A percentile compares a stretch with the other conserved stretches of the same genome.
These are phyloP conservation scores for Tetradesmus obliquus DNA, from an alignment of 139 green algal species.

Conservation along the genomic window DNA sequence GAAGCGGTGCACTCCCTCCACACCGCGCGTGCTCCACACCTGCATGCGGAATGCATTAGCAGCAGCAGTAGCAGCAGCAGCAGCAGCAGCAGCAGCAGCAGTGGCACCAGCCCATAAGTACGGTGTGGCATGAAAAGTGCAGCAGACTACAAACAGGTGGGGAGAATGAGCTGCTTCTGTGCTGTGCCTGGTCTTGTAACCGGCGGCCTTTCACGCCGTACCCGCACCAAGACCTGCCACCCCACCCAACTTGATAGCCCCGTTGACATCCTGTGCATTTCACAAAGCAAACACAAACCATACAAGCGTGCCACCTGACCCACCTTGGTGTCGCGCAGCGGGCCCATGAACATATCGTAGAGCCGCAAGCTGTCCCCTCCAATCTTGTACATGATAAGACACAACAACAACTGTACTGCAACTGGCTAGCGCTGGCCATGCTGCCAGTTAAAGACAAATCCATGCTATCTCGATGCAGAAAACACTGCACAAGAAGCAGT, in stretches of 20 bases:
- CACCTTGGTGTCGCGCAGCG: slow-evolving; percentile 92
- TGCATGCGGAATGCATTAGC: slow-evolving; percentile 41
- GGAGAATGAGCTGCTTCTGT: too few relatives aligned
- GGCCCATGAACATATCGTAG: slow-evolving; percentile 99
- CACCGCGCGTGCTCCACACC: slow-evolving; percentile 90
- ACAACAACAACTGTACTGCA: background rate
- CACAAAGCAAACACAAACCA: too few relatives aligned
- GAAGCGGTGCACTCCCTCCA: slow-evolving; percentile 98
- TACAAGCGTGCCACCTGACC: background rate
- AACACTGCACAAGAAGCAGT: too few relatives aligned
- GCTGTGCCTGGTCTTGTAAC: too few relatives aligned
- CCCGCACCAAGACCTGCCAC: background rate
- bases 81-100: background rate
- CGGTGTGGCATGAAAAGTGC: too few relatives aligned
- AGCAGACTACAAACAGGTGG: too few relatives aligned
- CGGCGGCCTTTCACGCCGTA: background rate
- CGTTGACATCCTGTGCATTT: too few relatives aligned
- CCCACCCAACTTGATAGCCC: background rate
- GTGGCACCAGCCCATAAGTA: too few relatives aligned
- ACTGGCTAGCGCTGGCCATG: background rate
- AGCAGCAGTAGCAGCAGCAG: background rate
- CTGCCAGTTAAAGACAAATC: background rate
- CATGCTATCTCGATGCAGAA: background rate
- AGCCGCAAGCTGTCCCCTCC: slow-evolving; percentile 94
- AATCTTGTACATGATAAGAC: too few relatives aligned